Evolutionary conservation across 2,329 filamentous ascomycete genomes (phyloP), one percentile per base, ranked within the genome.

Genomic region (Xylaria sp.): DNA sequence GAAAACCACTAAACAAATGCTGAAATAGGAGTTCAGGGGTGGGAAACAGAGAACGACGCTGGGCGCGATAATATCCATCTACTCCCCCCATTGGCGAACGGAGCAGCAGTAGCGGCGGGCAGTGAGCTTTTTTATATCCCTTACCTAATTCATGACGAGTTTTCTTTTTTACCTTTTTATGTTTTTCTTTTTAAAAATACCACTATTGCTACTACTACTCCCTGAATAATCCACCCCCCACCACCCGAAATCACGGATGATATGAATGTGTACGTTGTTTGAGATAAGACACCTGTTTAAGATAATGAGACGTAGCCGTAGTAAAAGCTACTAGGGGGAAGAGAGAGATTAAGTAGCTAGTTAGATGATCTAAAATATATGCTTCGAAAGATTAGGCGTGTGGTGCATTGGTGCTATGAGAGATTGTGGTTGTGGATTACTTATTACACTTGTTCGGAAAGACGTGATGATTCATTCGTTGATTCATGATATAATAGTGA

Each of bases 121-220:
- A 48, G 32, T 52, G 32, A 18, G n/a, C n/a, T 9, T 34, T 66
- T 58, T 15, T 63, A n/a, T 63, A 66, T 23, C 43, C 41, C 59
- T 56, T 63, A 67, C 55, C 55, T 67, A 63, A 63, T 59, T 60
- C 48, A 60, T 48, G 60, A 67, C 48, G 46, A 67, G n/a, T n/a
- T 60, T 62, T 20, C n/a, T 6, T 9, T 15, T 50, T 53, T 62
- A 41, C 48, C 2, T 15, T 56, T 52, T 61, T 20, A 12, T 41
- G 15, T 46, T 50, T 56, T 15, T 3, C 1, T 30, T 15, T 23
- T 63, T 10, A 45, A 23, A 23, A 56, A 61, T 61, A 61, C 34
- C 48, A 61, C 13, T 39, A 52, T 34, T 34, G 28, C 41, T 28
- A 36, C 18, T 13, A 3, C 32, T 36, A 36, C 34, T 36, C 36